Conservation (phyloP, 768 basidiomycete species). For the Pleurotus ostreatus region DNA sequence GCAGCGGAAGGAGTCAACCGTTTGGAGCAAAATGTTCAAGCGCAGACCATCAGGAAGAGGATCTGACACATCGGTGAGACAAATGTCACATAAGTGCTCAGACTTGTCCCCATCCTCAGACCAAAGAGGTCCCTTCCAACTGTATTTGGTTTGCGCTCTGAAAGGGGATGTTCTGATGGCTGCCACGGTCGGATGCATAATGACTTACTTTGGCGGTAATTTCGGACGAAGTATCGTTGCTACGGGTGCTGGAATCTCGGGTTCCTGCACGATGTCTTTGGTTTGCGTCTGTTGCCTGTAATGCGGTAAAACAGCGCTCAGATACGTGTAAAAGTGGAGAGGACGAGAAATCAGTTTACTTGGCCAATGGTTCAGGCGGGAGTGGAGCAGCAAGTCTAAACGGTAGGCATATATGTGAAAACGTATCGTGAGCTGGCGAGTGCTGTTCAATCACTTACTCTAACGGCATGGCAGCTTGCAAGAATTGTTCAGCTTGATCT, state of each 20-base stretch:
- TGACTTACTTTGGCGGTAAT: conserved; percentile 18
- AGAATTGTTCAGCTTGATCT: conserved; percentile 29
- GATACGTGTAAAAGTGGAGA: neutral
- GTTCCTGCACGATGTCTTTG: neutral
- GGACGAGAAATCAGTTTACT: neutral
- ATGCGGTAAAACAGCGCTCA: too few species aligned
- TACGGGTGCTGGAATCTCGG: conserved; percentile 10
- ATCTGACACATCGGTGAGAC: conserved; percentile 41
- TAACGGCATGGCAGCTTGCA: conserved; percentile 34
- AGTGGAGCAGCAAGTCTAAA: conserved; percentile 32
- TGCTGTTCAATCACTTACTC: conserved; percentile 24
- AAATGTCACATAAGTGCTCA: conserved; percentile 46
- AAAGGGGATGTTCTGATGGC: neutral
- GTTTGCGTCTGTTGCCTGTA: too few species aligned
- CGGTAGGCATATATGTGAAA: neutral
- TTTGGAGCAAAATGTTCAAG: conserved; percentile 43
- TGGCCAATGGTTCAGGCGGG: conserved; percentile 11
- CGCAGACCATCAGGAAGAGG: conserved; percentile 35
- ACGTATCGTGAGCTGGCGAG: too few species aligned
- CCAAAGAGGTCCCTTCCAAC: conserved; percentile 58
- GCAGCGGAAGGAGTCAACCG: conserved; percentile 38
- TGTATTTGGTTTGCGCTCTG: conserved; percentile 61
- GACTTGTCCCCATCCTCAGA: conserved; percentile 32
- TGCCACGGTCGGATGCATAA: neutral
- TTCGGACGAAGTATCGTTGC: neutral